Evolutionary conservation across 2,329 filamentous ascomycete genomes (phyloP), one percentile per base, ranked within the genome.

Genomic region (Colletotrichum sp.): DNA sequence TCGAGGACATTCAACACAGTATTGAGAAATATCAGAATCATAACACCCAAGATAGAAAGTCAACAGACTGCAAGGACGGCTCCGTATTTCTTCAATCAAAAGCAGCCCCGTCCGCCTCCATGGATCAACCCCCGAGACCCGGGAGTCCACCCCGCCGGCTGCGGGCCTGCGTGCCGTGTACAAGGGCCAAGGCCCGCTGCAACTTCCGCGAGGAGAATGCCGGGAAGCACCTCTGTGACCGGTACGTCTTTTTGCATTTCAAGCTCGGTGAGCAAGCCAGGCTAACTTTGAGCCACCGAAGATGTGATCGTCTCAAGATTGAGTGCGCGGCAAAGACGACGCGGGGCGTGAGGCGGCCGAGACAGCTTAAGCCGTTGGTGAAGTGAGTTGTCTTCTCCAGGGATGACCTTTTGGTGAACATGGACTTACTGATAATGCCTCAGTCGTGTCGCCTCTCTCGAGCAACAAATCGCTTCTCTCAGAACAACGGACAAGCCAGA

Each of bases 301-400:
- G 79, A 66, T 85, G 82, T 57, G 77, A 82, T 34, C 75, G 79
- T 65, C 69, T 83, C 39, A 79, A 78, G 4, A 80, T 81, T 5
- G 78, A 80, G 6, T 85, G 84, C 69, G 60, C 70, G 6, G 79
- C 80, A 4, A 84, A 83, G 77, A 78, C 80, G 7, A 80, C 80
- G 5, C 81, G 75, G 57, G 78, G 80, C 21, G 64, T 85, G 65
- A 80, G 84, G 69, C 84, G 79, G 71, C 79, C 83, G 8, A 79
- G 83, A 18, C 83, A 81, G 62, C 80, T 84, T 36, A 80, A 80
- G 44, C 78, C 77, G 15, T 64, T 79, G 24, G 78, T 78, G 26
- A 81, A 78, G 83, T 84, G 78, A 70, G 79, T 62, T 18, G 10
- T 39, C 5, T 24, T 15, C 12, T 9, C 24, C n/a, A 67, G n/a